phyloP scores from a whole-genome alignment of 129 eudicot species.

The sunflower (Helianthus annuus) region DNA sequence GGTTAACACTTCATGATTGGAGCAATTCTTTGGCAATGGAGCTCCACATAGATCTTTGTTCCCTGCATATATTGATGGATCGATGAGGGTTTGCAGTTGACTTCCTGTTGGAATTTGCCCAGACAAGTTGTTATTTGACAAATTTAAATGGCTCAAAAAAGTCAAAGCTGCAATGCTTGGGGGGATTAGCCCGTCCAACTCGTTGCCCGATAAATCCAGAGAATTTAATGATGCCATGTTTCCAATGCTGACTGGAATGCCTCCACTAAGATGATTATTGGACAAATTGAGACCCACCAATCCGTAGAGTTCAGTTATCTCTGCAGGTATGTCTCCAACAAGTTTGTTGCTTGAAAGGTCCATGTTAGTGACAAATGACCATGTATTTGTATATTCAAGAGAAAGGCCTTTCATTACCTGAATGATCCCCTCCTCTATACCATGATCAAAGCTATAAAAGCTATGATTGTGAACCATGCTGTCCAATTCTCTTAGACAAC shows the following conservation, averaged over 20 bases:
- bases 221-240: neutral
- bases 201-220: conserved; percentile 25
- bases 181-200: conserved; percentile 12
- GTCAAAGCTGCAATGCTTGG: conserved; percentile 5
- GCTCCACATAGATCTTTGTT: conserved; percentile 3
- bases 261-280: neutral
- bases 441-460: too few relatives aligned
- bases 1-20: neutral
- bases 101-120: neutral
- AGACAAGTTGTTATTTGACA: conserved; percentile 2
- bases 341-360: conserved; percentile 2
- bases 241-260: neutral
- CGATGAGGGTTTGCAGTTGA: neutral
- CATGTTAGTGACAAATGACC: neutral
- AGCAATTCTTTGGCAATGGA: neutral
- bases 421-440: neutral
- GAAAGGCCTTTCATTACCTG: conserved; percentile 1
- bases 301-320: neutral
- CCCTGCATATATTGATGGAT: neutral
- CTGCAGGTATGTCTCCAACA: neutral
- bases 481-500: conserved; percentile 7
- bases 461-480: neutral
- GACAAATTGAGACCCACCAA: conserved; percentile 9
- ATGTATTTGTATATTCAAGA: neutral
- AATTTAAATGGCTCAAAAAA: neutral